These are phyloP conservation scores for Alternaria sp. DNA, from an alignment of 2,329 filamentous ascomycete genomes.

Conservation along the genomic window DNA sequence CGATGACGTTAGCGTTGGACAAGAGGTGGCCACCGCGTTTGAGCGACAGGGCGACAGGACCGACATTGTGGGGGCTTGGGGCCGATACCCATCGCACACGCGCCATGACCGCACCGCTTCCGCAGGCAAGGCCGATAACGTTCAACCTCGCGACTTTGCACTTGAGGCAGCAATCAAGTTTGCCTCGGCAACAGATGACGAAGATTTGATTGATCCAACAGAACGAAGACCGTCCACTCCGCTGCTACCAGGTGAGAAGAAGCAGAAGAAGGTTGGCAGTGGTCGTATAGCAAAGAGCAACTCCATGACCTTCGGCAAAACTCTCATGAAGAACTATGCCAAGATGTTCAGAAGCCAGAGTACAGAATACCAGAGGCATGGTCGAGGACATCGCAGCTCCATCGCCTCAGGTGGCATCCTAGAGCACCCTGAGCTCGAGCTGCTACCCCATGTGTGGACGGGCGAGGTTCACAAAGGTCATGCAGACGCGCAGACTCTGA, in stretches of 20 bases:
- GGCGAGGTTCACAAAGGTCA: conserved; percentile 15
- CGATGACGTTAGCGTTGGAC: conserved; percentile 9
- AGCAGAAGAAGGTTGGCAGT: conserved; percentile 67
- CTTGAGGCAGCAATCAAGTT: conserved; percentile 43
- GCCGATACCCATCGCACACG: conserved; percentile 57
- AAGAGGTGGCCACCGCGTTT: conserved; percentile 30
- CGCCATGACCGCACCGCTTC: conserved; percentile 52
- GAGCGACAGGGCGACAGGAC: conserved; percentile 37
- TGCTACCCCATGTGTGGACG: conserved; percentile 52
- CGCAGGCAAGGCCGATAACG: conserved; percentile 50
- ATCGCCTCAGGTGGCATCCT: conserved; percentile 54
- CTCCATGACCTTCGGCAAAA: conserved; percentile 53
- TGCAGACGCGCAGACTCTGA: not conserved
- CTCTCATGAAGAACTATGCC: conserved; percentile 55
- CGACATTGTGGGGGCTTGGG: conserved; percentile 53
- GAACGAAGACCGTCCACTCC: conserved; percentile 30
- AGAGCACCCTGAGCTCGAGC: conserved; percentile 57
- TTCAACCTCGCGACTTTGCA: conserved; percentile 55
- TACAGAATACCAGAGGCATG: conserved; percentile 49
- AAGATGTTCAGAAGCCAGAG: conserved; percentile 54
- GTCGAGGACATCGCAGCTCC: conserved; percentile 56
- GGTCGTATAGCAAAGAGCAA: conserved; percentile 70
- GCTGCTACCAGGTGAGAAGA: conserved; percentile 35
- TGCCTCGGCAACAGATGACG: conserved; percentile 29
- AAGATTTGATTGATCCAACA: conserved; percentile 38